Percentiles rank a stretch among this genome's conserved stretches.
Conservation (phyloP, 1,284 basidiomycete genomes). For the Puccinia novopanici region DNA sequence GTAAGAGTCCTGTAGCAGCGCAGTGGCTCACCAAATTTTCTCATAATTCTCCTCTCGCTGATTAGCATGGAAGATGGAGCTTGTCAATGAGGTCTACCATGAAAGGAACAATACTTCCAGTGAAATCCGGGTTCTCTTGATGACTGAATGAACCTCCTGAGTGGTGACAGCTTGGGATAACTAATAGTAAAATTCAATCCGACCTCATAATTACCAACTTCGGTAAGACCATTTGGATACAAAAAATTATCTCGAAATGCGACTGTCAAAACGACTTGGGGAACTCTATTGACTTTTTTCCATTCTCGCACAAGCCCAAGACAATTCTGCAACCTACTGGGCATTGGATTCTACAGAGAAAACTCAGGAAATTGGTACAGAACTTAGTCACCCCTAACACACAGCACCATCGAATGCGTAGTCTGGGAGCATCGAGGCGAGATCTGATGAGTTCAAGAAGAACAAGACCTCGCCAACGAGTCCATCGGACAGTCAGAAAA, state of each 20-base stretch:
- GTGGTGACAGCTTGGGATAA: conserved; percentile 55
- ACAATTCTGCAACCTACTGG: conserved; percentile 28
- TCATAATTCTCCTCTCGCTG: neutral
- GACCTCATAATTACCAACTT: conserved; percentile 57
- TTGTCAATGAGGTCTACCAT: conserved; percentile 24
- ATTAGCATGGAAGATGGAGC: conserved; percentile 50
- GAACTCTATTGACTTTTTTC: conserved; percentile 61
- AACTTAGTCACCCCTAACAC: conserved; percentile 33
- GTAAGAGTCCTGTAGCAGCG: conserved; percentile 13
- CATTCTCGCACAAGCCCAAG: conserved; percentile 18
- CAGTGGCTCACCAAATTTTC: conserved; percentile 6
- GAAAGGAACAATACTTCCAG: neutral
- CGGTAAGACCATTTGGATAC: conserved; percentile 63
- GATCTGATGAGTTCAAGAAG: conserved; percentile 30
- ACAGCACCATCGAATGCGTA: conserved; percentile 43
- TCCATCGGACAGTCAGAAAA: conserved; percentile 60
- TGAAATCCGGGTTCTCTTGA: conserved; percentile 15
- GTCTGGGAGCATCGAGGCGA: conserved; percentile 47
- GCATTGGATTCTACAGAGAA: conserved; percentile 57
- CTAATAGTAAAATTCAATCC: conserved; percentile 17
- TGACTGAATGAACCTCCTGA: conserved; percentile 52
- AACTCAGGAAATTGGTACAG: conserved; percentile 54
- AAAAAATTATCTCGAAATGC: conserved; percentile 78
- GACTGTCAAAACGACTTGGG: conserved; percentile 64
- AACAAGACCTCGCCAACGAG: no score